Evolutionary conservation across 2,329 filamentous ascomycete species (phyloP).

Genomic region (Ciborinia camelliae): DNA sequence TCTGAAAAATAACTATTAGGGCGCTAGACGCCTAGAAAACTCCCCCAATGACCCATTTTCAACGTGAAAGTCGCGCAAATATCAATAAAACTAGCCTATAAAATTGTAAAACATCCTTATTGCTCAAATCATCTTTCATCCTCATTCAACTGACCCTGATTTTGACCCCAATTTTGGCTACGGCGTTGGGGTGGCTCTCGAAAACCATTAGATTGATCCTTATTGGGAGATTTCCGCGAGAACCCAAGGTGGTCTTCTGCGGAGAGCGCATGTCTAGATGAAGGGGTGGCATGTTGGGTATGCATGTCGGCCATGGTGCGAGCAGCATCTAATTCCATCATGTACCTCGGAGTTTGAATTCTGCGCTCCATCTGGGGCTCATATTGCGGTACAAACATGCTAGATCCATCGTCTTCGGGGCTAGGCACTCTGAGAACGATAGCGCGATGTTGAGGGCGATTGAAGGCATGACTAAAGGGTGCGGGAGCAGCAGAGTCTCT

Average conservation of each 20-base stretch:
- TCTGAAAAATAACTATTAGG: not conserved
- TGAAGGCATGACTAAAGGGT: not conserved
- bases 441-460: not conserved
- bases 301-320: not conserved
- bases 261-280: accelerated
- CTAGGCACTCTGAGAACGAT: not conserved
- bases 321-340: not conserved
- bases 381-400: not conserved
- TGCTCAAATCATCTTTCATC: not conserved
- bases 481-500: not conserved
- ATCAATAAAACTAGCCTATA: not conserved
- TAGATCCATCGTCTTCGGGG: not conserved
- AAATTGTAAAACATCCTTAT: not conserved
- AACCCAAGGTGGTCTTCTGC: not conserved
- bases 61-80: not conserved
- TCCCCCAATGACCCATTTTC: not conserved
- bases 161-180: not conserved
- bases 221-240: not conserved
- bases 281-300: not conserved
- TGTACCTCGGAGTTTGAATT: not conserved
- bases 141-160: not conserved
- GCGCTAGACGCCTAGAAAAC: not conserved
- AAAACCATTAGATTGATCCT: not conserved
- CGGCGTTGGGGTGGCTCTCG: not conserved
- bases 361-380: no score